Base-by-base conservation (phyloP, 768 basidiomycete genomes). In the Tubosaeta sp. region DNA sequence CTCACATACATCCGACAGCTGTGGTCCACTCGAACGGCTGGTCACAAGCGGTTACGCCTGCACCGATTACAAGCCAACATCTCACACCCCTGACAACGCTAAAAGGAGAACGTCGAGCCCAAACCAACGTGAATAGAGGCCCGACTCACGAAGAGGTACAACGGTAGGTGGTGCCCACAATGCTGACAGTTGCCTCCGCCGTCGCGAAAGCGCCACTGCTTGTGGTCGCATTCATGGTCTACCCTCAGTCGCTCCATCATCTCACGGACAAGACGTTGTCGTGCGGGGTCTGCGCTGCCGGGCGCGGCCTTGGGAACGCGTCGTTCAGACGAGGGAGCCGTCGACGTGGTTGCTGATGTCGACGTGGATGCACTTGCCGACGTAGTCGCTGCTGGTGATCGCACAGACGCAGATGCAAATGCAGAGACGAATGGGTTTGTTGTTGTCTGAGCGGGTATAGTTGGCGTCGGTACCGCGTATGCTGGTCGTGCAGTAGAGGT, bases 211-310 rank as follows among this genome's bases (percentile, higher is more conserved):
- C 58, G 64, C 81, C 83, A 84, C 0, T 18, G 44, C 43, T 66
- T 68, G 4, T 73, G 68, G 10, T 53, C 19, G 49, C 85, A 87
- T 5, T 81, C 73, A 58, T 86, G 86, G 52, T 80, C 75, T 8
- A 69, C 64, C 12, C 80, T 65, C 30, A 87, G 66, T 4, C 69
- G 49, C 2, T 71, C 72, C 44, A 69, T 71, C 57, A 62, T 68
- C 31, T 65, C 58, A 12, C 31, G 58, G 4, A 76, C 66, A 41
- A 65, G 55, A 27, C 52, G 53, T 21, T 58, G 57, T 25, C 61
- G 56, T 43, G 9, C 36, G 13, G 40, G 3, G 32, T 56, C 44
- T 2, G 16, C 10, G 29, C 39, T 21, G 13, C 31, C 31, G 21
- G 6, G 9, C 11, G 10, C 12, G 21, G 50, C 13, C 30, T 35